Percentiles rank a stretch among this genome's conserved stretches.
Evolutionary conservation across 768 basidiomycete genomes (phyloP).

Genomic region (Mycena chlorophos): DNA sequence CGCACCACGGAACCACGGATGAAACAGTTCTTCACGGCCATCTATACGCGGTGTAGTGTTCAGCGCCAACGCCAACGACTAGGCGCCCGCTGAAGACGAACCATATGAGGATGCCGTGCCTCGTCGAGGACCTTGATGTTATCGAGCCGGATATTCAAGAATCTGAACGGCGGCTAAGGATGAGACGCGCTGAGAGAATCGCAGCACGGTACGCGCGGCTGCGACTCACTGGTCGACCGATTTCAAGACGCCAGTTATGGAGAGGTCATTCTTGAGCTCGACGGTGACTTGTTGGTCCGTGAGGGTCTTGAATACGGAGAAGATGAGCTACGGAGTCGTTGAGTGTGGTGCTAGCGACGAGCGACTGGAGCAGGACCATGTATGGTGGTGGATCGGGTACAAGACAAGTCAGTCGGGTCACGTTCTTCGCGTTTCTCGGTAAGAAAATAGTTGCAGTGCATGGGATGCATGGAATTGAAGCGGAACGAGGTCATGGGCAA

Average conservation of each 20-base stretch:
- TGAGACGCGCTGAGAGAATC: neutral
- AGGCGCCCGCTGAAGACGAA: constrained; percentile 32
- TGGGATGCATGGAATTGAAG: neutral
- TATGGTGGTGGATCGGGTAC: no score
- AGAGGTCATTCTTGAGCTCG: constrained; percentile 98
- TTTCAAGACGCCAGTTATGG: constrained; percentile 92
- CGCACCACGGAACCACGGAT: constrained; percentile 98
- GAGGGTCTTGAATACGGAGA: constrained; percentile 98
- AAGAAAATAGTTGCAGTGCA: neutral
- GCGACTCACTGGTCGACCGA: constrained; percentile 94
- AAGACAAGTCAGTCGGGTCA: no score
- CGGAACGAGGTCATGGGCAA: constrained; percentile 11
- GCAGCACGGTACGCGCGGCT: constrained; percentile 2
- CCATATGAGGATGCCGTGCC: constrained; percentile 96
- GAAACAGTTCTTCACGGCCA: constrained; percentile 99
- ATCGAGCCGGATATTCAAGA: constrained; percentile 94
- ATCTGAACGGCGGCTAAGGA: constrained; percentile 46
- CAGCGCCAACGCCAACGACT: neutral
- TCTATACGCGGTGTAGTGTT: constrained; percentile 46
- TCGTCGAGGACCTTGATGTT: constrained; percentile 91
- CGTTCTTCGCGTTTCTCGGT: no score
- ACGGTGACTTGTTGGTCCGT: constrained; percentile 97
- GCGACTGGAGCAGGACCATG: constrained; percentile 8
- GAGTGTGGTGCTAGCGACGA: constrained; percentile 9
- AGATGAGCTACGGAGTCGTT: constrained; percentile 67